Conservation (phyloP, 352 stramenopile species). For the Blastocystis sp. region DNA sequence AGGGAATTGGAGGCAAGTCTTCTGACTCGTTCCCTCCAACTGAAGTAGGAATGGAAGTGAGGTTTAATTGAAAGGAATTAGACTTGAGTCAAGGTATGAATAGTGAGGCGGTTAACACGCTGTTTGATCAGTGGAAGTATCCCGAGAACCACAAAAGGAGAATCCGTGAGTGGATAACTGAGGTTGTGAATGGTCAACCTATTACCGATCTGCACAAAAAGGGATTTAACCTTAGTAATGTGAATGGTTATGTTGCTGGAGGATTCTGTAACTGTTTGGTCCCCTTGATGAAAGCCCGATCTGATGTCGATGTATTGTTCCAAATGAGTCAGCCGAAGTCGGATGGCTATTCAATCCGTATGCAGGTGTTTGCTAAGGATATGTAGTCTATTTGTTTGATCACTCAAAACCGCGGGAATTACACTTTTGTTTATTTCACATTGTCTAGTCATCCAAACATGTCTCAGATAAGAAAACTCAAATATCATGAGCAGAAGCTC, state of each 20-base stretch:
- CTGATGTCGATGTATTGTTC: conserved; percentile 24
- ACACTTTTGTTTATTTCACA: neutral
- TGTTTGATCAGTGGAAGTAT: conserved; percentile 31
- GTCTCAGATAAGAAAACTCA: conserved; percentile 78
- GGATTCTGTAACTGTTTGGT: conserved; percentile 30
- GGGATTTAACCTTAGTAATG: conserved; percentile 30
- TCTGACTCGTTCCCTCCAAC: neutral
- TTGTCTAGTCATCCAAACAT: neutral
- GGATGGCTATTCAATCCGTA: neutral
- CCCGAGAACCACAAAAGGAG: conserved; percentile 24
- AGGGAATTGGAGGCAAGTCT: neutral
- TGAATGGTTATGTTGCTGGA: conserved; percentile 31
- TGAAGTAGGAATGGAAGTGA: neutral
- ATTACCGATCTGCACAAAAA: conserved; percentile 51
- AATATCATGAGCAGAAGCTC: conserved; percentile 94
- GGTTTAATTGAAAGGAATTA: neutral
- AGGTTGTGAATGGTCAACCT: conserved; percentile 8
- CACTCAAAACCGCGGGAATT: neutral
- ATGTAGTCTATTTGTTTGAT: neutral
- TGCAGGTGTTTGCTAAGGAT: conserved; percentile 23
- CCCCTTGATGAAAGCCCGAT: neutral
- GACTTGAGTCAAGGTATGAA: conserved; percentile 24
- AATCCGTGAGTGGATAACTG: neutral
- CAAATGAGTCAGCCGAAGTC: neutral
- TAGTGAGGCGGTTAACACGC: conserved; percentile 11